Percentiles rank a stretch among this genome's conserved stretches.
Conservation (phyloP, 805 yeast genomes). For the Candida ovalis region DNA sequence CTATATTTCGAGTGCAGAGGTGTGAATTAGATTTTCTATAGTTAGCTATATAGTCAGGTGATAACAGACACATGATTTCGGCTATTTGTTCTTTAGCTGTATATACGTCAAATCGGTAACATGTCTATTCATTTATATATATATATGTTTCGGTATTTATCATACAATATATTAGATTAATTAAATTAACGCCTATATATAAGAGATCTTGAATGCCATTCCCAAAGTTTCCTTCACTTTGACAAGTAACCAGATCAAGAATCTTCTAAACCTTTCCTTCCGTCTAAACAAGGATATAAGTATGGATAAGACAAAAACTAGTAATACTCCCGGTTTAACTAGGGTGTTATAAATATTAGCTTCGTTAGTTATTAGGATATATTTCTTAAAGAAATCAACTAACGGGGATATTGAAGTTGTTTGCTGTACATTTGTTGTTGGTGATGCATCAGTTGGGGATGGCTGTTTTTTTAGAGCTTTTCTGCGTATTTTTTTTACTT, state of each 20-base stretch:
- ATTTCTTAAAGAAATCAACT: slow-evolving; percentile 5
- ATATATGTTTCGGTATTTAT: too few relatives aligned
- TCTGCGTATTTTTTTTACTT: slow-evolving; percentile 4
- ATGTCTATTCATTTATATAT: too few relatives aligned
- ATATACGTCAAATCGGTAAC: too few relatives aligned
- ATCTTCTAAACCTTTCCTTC: slow-evolving; percentile 6
- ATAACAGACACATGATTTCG: too few relatives aligned
- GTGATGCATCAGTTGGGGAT: not conserved
- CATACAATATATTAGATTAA: not conserved
- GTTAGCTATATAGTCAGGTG: too few relatives aligned
- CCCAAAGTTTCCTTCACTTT: slow-evolving; percentile 18
- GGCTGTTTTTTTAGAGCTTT: not conserved
- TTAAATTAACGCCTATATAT: slow-evolving; percentile 17
- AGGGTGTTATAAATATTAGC: slow-evolving; percentile 4
- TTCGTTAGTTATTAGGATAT: not conserved
- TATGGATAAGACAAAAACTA: slow-evolving; percentile 16
- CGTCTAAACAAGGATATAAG: slow-evolving; percentile 12
- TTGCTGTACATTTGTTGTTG: not conserved
- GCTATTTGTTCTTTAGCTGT: too few relatives aligned
- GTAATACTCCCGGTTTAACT: slow-evolving; percentile 10
- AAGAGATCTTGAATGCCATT: slow-evolving; percentile 30
- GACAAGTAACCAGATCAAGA: slow-evolving; percentile 16
- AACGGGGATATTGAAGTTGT: not conserved
- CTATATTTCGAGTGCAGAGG: not conserved
- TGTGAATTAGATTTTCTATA: not conserved